Conservation (phyloP, 2,329 filamentous ascomycete species). For the Trichoderma sp. region DNA sequence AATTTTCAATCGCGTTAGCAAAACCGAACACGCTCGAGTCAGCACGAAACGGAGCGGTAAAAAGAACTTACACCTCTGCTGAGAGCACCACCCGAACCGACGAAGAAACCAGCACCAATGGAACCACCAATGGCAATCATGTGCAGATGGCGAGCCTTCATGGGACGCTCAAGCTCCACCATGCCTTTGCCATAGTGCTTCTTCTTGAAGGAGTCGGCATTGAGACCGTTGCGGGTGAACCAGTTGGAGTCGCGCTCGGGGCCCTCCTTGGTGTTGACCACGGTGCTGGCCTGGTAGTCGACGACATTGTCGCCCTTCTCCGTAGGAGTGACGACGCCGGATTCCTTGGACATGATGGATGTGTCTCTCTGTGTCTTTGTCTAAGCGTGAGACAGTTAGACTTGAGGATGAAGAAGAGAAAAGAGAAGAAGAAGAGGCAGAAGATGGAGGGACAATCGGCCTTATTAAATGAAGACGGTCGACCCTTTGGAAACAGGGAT, state of each 20-base stretch:
- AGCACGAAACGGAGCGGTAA: neutral
- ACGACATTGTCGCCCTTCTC: constrained; percentile 24
- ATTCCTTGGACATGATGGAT: constrained; percentile 19
- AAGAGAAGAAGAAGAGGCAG: neutral
- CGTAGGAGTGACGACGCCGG: constrained; percentile 6
- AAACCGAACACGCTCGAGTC: neutral
- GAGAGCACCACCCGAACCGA: constrained; percentile 52
- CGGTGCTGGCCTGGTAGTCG: constrained; percentile 15
- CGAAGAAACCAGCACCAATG: constrained; percentile 38
- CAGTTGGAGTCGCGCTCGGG: constrained; percentile 31
- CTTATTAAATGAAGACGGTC: constrained; percentile 2
- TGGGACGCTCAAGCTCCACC: constrained; percentile 41
- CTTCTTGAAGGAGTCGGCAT: constrained; percentile 38
- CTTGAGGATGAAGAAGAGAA: constrained; percentile 7
- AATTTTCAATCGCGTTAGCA: neutral
- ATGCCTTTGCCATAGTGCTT: constrained; percentile 33
- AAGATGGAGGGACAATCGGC: neutral
- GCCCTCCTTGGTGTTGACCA: constrained; percentile 20
- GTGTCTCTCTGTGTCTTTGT: neutral
- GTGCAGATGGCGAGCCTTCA: constrained; percentile 55
- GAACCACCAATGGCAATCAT: constrained; percentile 57
- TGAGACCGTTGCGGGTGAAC: constrained; percentile 39
- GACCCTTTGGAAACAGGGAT: constrained; percentile 20
- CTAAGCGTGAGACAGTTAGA: constrained; percentile 23
- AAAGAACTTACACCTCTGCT: constrained; percentile 40